These are phyloP conservation scores for Hortaea sp. DNA, from an alignment of 2,329 filamentous ascomycete genomes.

Conservation along the genomic window DNA sequence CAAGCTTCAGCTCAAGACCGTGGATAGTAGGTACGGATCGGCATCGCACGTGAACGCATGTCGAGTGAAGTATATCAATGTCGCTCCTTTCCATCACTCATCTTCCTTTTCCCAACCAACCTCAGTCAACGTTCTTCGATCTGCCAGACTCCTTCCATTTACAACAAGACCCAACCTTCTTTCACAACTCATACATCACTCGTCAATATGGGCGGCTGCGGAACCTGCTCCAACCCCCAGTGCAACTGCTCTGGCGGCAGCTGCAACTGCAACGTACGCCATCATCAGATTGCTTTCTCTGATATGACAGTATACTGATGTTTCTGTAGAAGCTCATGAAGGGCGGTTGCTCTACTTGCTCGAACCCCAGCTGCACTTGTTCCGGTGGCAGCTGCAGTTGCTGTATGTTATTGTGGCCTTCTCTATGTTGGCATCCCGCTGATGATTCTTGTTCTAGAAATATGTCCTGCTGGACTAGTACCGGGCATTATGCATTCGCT, in stretches of 20 bases:
- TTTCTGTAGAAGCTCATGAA: slow-evolving; percentile 12
- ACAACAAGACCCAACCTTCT: neutral
- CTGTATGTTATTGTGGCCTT: neutral
- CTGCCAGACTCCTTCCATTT: neutral
- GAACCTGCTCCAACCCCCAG: slow-evolving; percentile 19
- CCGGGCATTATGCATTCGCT: too few species aligned
- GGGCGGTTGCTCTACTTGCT: slow-evolving; percentile 22
- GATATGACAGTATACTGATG: neutral
- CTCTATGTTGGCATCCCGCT: too few species aligned
- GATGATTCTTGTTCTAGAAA: too few species aligned
- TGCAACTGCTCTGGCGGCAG: slow-evolving; percentile 19
- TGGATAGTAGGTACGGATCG: neutral
- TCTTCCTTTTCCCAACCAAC: too few species aligned
- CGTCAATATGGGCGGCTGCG: slow-evolving; percentile 12
- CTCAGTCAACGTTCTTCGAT: too few species aligned
- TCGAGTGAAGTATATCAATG: neutral
- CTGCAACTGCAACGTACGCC: slow-evolving; percentile 18
- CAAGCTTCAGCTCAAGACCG: neutral
- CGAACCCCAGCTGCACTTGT: slow-evolving; percentile 21
- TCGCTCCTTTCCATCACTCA: neutral
- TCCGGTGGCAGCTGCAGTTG: slow-evolving; percentile 21
- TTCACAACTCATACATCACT: neutral
- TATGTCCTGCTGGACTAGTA: too few species aligned
- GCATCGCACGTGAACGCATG: neutral
- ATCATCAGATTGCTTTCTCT: slow-evolving; percentile 8